Base-by-base conservation (phyloP, 768 basidiomycete species). In the Paxillus ammoniavirescens region DNA sequence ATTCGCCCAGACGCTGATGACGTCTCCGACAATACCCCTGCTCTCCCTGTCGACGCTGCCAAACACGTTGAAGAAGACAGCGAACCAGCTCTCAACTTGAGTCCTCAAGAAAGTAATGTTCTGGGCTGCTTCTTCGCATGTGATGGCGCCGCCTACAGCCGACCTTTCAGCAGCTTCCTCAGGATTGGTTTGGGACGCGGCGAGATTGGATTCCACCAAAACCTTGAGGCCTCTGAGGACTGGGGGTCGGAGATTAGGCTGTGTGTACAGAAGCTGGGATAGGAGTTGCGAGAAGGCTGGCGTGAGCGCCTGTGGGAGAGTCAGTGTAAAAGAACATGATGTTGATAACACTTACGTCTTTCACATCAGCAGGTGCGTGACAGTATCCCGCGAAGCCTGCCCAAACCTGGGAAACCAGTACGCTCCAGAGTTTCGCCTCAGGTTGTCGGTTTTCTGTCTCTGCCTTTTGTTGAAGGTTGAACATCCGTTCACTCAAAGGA, bases 1-100 rank as follows among this genome's bases (percentile, higher is more conserved):
- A 6, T 80, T 80, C 35, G 88, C 78, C 92, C 95, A 99, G n/a
- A 80, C 78, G 13, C 78, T 82, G 62, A 98, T 90, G 42, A 92
- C 92, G 50, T 94, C 93, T 17, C 94, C 92, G 14, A 98, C 84
- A 73, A 84, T 77, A 8, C 84, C 83, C 48, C 89, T 77, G 46
- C 67, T 72, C 57, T 97, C 93, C 47, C 83, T 78, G n/a, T 80
- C 82, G 31, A 90, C 83, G 55, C 82, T 91, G 53, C 89, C 82
- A 71, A 96, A 98, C n/a, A 99, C 87, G 66, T 99, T 99, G 77
- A 98, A 94, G 42, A 97, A 77, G 5, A 98, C 93, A 1, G 93
- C 87, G 33, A 98, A 82, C 89, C 97, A 95, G 64, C 93, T 97
- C 67, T 93, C 90, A 0, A 81, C 87, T 65, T 98, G 89, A 0